phyloP scores from a whole-genome alignment of 2,329 filamentous ascomycete genomes.

The Aotearoamyces nothofagi region DNA sequence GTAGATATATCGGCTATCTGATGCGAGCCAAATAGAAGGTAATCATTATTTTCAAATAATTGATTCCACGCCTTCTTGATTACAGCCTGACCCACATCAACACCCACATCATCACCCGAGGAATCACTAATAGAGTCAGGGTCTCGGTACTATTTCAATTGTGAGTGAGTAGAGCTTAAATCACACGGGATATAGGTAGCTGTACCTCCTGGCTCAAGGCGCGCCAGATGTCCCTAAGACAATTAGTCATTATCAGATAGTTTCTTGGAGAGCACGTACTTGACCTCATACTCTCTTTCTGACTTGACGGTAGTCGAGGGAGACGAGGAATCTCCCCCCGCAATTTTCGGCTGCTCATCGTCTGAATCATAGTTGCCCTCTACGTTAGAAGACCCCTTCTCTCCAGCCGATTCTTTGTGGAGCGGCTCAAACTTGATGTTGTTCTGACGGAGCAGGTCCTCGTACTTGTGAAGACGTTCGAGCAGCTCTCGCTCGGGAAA shows the following conservation, averaged over 20 bases:
- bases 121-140: constrained; percentile 18
- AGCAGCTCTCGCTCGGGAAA: constrained; percentile 17
- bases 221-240: constrained; percentile 28
- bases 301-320: constrained; percentile 12
- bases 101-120: constrained; percentile 20
- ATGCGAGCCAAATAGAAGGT: constrained; percentile 35
- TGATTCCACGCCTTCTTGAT: constrained; percentile 31
- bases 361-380: constrained; percentile 11
- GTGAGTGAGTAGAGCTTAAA: constrained; percentile 8
- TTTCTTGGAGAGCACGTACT: constrained; percentile 13
- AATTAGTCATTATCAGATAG: constrained; percentile 11
- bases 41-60: constrained; percentile 25
- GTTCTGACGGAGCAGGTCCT: constrained; percentile 15
- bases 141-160: constrained; percentile 14
- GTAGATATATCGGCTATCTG: constrained; percentile 28
- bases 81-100: too few relatives aligned
- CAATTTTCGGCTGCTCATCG: constrained; percentile 12
- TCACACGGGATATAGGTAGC: constrained; percentile 1
- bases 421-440: constrained; percentile 16
- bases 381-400: constrained; percentile 8
- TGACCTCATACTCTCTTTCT: constrained; percentile 16
- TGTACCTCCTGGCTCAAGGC: constrained; percentile 27
- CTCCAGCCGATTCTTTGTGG: constrained; percentile 11
- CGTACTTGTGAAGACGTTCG: constrained; percentile 15
- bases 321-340: constrained; percentile 10